Conservation (phyloP, 768 basidiomycete genomes). For the Lactarius trivialis region DNA sequence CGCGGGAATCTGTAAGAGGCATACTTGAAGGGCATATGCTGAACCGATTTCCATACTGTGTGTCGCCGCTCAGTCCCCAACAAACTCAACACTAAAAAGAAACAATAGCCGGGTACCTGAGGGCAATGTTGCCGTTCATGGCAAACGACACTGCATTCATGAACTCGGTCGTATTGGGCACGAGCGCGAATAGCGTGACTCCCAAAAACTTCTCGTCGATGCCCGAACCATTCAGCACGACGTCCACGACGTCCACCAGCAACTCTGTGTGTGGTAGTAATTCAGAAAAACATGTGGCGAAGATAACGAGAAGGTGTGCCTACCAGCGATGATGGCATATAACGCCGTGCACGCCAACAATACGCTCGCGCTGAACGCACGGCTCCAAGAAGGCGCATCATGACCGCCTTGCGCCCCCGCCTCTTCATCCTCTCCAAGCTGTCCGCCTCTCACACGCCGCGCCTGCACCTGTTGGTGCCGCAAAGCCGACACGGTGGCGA, state of each 20-base stretch:
- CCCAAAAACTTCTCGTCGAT: slow-evolving; percentile 98
- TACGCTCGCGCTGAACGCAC: slow-evolving; percentile 83
- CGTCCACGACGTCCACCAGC: slow-evolving; percentile 91
- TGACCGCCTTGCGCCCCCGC: slow-evolving; percentile 71
- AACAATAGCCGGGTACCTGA: slow-evolving; percentile 55
- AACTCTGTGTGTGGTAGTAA: slow-evolving; percentile 50
- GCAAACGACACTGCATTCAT: slow-evolving; percentile 99
- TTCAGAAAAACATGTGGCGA: neutral
- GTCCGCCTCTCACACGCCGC: slow-evolving; percentile 41
- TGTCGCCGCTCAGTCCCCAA: slow-evolving; percentile 7
- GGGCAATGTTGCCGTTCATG: slow-evolving; percentile 90
- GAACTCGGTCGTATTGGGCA: slow-evolving; percentile 98
- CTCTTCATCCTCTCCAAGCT: slow-evolving; percentile 37
- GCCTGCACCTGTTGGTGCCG: slow-evolving; percentile 65
- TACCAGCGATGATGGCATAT: slow-evolving; percentile 94
- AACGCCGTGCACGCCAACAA: slow-evolving; percentile 83
- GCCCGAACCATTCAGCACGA: slow-evolving; percentile 81
- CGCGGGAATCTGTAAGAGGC: slow-evolving; percentile 92
- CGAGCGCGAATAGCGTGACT: slow-evolving; percentile 91
- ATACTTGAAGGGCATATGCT: slow-evolving; percentile 97
- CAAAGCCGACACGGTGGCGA: slow-evolving; percentile 87
- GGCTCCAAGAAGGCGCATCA: slow-evolving; percentile 95
- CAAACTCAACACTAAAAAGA: neutral
- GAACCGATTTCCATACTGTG: slow-evolving; percentile 98
- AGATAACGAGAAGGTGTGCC: slow-evolving; percentile 26